Percentiles rank a stretch among this genome's conserved stretches.
These are phyloP conservation scores for Penicillium manginii DNA, from an alignment of 495 filamentous ascomycete species.

Conservation along the genomic window DNA sequence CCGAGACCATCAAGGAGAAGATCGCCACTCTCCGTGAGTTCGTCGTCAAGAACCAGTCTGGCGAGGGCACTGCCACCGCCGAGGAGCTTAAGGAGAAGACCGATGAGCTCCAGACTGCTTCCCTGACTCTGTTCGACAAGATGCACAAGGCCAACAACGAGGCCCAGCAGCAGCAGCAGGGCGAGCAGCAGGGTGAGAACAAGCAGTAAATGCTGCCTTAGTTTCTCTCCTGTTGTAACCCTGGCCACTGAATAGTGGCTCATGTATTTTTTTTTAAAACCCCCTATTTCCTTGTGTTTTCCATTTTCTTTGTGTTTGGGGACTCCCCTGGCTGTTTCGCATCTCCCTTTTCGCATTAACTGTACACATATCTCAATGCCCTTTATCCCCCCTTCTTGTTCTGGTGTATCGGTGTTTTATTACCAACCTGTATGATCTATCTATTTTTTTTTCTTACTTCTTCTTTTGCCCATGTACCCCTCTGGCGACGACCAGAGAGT, in stretches of 20 bases:
- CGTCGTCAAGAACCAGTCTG: constrained; percentile 91
- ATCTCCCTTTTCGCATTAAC: constrained; percentile 40
- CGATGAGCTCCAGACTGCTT: constrained; percentile 94
- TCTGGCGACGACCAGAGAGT: constrained; percentile 15
- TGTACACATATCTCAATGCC: constrained; percentile 47
- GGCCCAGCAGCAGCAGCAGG: constrained; percentile 60
- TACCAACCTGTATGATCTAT: constrained; percentile 35
- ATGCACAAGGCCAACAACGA: constrained; percentile 95
- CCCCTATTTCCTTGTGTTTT: constrained; percentile 26
- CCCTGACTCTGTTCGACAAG: constrained; percentile 98
- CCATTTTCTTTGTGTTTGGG: constrained; percentile 28
- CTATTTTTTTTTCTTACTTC: constrained; percentile 27
- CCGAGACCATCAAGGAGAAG: constrained; percentile 91
- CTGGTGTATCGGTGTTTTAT: constrained; percentile 47
- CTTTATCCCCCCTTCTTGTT: constrained; percentile 30
- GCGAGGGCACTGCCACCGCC: constrained; percentile 81
- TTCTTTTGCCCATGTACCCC: constrained; percentile 42
- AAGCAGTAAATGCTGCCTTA: constrained; percentile 62
- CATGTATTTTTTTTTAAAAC: constrained; percentile 32
- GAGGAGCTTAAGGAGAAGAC: constrained; percentile 97
- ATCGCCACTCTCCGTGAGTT: constrained; percentile 86
- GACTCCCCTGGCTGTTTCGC: constrained; percentile 32
- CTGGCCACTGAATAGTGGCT: constrained; percentile 6
- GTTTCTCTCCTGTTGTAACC: constrained; percentile 7
- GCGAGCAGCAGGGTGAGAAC: constrained; percentile 75